A percentile compares a stretch with the other conserved stretches of the same genome.
Evolutionary conservation across 805 yeast species (phyloP).

Genomic region (Saccharomycopsis javanensis): DNA sequence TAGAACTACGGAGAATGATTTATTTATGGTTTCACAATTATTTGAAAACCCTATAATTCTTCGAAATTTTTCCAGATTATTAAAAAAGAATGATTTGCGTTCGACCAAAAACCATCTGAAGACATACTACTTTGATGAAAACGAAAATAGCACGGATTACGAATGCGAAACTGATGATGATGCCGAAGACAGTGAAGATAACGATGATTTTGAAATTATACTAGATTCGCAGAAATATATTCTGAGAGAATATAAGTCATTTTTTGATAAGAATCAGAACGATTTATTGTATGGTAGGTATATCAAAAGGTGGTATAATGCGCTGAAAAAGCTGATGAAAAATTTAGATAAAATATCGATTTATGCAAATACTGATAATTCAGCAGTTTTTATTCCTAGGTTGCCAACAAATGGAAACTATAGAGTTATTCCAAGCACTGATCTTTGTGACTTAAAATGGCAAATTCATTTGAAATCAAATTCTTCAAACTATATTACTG

Average conservation of each 20-base stretch:
- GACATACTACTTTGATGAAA: neutral
- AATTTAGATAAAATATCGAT: neutral
- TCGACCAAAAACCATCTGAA: neutral
- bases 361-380: neutral
- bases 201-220: slow-evolving; percentile 2
- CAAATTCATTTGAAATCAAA: neutral
- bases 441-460: neutral
- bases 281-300: neutral
- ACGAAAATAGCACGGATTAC: neutral
- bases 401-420: neutral
- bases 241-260: neutral
- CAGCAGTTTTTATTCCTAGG: neutral
- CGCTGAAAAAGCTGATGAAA: neutral
- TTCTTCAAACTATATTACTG: neutral
- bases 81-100: neutral
- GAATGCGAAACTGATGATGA: neutral
- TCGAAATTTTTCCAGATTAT: neutral
- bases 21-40: neutral
- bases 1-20: neutral
- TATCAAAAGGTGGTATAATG: neutral
- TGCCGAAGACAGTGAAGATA: neutral
- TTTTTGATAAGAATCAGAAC: neutral
- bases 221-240: neutral
- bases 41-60: neutral
- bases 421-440: neutral